These are phyloP conservation scores for Geoglossum cookeanum DNA, from an alignment of 2,329 filamentous ascomycete genomes.

Conservation along the genomic window DNA sequence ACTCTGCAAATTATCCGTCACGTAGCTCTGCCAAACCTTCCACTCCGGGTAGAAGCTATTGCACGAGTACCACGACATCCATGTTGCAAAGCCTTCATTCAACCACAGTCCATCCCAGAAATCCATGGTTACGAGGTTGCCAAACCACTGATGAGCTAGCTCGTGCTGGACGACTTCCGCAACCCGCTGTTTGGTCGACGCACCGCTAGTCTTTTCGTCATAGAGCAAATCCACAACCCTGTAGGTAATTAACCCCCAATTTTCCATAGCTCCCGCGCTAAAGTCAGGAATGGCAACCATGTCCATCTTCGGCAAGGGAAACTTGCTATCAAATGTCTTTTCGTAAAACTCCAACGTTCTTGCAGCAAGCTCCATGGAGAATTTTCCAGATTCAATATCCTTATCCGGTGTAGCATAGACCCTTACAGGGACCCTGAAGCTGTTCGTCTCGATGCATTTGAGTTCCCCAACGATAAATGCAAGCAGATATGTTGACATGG, in stretches of 20 bases:
- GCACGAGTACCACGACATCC: slow-evolving; percentile 89
- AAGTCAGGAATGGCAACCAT: slow-evolving; percentile 95
- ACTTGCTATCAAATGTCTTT: slow-evolving; percentile 74
- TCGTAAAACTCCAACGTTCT: slow-evolving; percentile 88
- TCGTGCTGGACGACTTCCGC: slow-evolving; percentile 95
- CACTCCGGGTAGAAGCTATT: slow-evolving; percentile 93
- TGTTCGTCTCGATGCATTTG: slow-evolving; percentile 80
- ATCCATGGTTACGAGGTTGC: slow-evolving; percentile 93
- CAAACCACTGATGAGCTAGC: slow-evolving; percentile 95
- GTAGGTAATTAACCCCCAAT: slow-evolving; percentile 93
- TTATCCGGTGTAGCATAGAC: slow-evolving; percentile 87
- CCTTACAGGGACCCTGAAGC: slow-evolving; percentile 77
- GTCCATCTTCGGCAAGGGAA: slow-evolving; percentile 85
- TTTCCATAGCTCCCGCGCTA: slow-evolving; percentile 92
- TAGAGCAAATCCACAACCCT: slow-evolving; percentile 78
- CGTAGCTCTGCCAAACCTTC: slow-evolving; percentile 95
- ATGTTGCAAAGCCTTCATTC: slow-evolving; percentile 81
- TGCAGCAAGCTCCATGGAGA: slow-evolving; percentile 77
- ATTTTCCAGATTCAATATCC: slow-evolving; percentile 76
- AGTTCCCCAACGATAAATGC: slow-evolving; percentile 90
- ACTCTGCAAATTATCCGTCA: slow-evolving; percentile 78
- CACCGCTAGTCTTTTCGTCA: slow-evolving; percentile 80
- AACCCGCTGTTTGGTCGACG: slow-evolving; percentile 76
- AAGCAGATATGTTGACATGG: slow-evolving; percentile 91
- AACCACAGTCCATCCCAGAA: slow-evolving; percentile 98